Percentiles rank a stretch among this genome's conserved stretches.
Conservation (phyloP, 2,329 filamentous ascomycete species). For the Microsporum canis region DNA sequence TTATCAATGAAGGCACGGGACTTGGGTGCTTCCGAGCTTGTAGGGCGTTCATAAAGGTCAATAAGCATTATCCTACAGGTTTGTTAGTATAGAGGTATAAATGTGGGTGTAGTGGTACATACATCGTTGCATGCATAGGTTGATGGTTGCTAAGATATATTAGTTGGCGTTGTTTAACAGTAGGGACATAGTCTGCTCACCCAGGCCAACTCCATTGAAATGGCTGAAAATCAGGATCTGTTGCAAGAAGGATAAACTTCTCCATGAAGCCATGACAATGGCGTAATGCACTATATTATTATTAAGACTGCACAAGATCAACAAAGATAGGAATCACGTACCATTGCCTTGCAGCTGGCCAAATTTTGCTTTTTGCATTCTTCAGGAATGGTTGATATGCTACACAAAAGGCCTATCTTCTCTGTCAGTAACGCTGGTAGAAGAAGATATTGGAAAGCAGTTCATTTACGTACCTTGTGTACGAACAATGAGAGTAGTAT, state of each 20-base stretch:
- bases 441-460: background rate
- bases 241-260: slow-evolving; percentile 38
- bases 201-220: slow-evolving; percentile 41
- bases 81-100: background rate
- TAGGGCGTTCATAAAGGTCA: slow-evolving; percentile 38
- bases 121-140: slow-evolving; percentile 36
- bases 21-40: slow-evolving; percentile 34
- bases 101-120: slow-evolving; percentile 7
- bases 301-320: background rate
- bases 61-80: slow-evolving; percentile 36
- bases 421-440: slow-evolving; percentile 9
- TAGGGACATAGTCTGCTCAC: slow-evolving; percentile 16
- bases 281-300: slow-evolving; percentile 30
- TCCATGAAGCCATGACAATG: slow-evolving; percentile 40
- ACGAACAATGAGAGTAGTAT: slow-evolving; percentile 36
- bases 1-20: slow-evolving; percentile 38
- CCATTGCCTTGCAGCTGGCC: slow-evolving; percentile 37
- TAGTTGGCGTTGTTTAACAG: slow-evolving; percentile 6
- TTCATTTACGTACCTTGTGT: slow-evolving; percentile 27
- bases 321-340: slow-evolving; percentile 13
- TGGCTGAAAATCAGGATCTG: slow-evolving; percentile 37
- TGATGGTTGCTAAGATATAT: slow-evolving; percentile 27
- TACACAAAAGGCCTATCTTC: slow-evolving; percentile 33
- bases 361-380: slow-evolving; percentile 38
- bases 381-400: slow-evolving; percentile 40